Evolutionary conservation across 257 asterid species (phyloP).

Genomic region (Solanum gandarillasii): DNA sequence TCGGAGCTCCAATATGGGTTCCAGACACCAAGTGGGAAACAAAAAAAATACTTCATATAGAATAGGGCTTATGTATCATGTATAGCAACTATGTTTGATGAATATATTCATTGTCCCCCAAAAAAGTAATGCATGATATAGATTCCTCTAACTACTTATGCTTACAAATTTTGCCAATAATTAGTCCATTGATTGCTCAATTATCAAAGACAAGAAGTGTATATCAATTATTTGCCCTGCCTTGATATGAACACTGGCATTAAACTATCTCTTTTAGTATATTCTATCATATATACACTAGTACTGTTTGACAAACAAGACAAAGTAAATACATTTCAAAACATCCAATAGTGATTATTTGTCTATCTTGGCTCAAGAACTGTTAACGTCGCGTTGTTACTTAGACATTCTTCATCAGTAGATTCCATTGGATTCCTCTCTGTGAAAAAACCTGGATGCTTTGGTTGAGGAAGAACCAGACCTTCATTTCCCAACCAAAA

Average conservation of each 20-base stretch:
- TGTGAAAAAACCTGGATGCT: conserved; percentile 32
- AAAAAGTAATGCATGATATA: neutral
- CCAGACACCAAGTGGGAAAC: neutral
- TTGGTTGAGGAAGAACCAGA: conserved; percentile 20
- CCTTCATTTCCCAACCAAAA: conserved; percentile 26
- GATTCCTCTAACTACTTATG: neutral
- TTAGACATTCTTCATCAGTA: neutral
- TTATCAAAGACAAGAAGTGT: neutral
- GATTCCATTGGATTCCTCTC: conserved; percentile 7
- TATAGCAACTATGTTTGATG: neutral
- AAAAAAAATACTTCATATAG: neutral
- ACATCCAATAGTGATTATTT: neutral
- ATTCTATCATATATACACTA: neutral
- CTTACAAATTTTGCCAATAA: neutral
- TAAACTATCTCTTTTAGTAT: neutral
- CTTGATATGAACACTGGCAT: neutral
- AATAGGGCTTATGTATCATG: neutral
- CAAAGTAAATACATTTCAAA: neutral
- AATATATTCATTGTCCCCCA: neutral
- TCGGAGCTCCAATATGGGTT: no score
- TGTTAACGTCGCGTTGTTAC: neutral
- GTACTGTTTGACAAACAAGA: neutral
- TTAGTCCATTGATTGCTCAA: neutral
- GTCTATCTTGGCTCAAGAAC: neutral
- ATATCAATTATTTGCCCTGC: neutral